Evolutionary conservation across 306 rosid species (phyloP).

Genomic region (Cicer cuneatum): DNA sequence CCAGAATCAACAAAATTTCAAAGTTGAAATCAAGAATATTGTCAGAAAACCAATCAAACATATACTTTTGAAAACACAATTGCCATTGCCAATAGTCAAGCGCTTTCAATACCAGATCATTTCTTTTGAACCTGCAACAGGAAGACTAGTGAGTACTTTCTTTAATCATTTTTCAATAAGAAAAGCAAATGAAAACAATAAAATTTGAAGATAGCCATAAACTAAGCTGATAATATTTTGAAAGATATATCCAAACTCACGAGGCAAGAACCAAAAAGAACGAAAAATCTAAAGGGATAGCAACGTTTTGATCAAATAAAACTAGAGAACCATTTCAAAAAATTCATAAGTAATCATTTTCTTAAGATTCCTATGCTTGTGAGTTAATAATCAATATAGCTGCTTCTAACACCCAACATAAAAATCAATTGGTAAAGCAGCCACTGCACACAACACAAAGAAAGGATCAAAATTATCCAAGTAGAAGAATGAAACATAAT

Average conservation of each 20-base stretch:
- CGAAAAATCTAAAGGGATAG: constrained; percentile 26
- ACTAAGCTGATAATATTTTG: constrained; percentile 20
- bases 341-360: constrained; percentile 12
- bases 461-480: constrained; percentile 9
- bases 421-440: constrained; percentile 12
- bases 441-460: neutral
- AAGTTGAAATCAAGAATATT: constrained; percentile 42
- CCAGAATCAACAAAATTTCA: constrained; percentile 45
- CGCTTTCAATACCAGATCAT: constrained; percentile 46
- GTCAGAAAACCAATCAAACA: constrained; percentile 46
- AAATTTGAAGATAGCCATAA: constrained; percentile 34
- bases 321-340: neutral
- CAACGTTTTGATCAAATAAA: neutral
- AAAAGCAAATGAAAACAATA: constrained; percentile 29
- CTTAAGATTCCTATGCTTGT: constrained; percentile 34
- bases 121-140: constrained; percentile 63
- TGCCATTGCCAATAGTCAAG: constrained; percentile 46
- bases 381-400: constrained; percentile 2
- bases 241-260: neutral
- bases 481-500: neutral
- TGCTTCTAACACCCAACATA: constrained; percentile 26
- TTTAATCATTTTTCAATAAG: constrained; percentile 21
- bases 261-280: constrained; percentile 37
- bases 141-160: constrained; percentile 38
- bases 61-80: constrained; percentile 40